Evolutionary conservation across 2,329 filamentous ascomycete genomes (phyloP).

Genomic region (Penicillium sumatraense): DNA sequence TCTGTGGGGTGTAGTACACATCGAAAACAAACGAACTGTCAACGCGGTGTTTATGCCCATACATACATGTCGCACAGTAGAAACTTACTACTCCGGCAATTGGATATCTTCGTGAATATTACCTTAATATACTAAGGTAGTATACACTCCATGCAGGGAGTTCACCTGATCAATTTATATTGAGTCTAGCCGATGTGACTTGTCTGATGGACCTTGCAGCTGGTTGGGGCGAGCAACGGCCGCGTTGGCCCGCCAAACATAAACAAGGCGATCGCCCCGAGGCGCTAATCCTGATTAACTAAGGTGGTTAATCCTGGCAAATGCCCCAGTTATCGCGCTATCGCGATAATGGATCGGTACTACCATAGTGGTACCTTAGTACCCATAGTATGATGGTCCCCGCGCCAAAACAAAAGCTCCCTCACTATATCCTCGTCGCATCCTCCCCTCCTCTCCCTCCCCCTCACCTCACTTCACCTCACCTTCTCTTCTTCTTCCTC

Average conservation of each 20-base stretch:
- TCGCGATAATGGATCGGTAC: slow-evolving; percentile 23
- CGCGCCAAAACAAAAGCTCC: slow-evolving; percentile 27
- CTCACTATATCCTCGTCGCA: background rate
- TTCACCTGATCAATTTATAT: background rate
- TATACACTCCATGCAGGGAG: background rate
- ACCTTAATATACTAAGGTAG: no score
- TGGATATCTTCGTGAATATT: no score
- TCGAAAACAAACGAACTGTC: no score
- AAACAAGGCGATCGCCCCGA: slow-evolving; percentile 17
- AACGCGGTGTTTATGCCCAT: no score
- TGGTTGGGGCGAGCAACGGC: slow-evolving; percentile 21
- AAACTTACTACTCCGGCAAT: no score
- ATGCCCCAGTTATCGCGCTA: slow-evolving; percentile 27
- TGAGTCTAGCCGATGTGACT: slow-evolving; percentile 10
- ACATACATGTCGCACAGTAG: background rate
- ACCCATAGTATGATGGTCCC: no score
- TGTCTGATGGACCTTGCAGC: slow-evolving; percentile 21
- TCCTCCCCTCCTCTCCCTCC: background rate
- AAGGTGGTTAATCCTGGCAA: no score
- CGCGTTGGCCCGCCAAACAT: slow-evolving; percentile 28
- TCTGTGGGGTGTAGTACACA: no score
- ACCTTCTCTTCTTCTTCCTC: slow-evolving; percentile 8
- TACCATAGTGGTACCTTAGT: no score
- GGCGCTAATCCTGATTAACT: no score
- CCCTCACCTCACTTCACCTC: slow-evolving; percentile 2